Evolutionary conservation across 2,329 filamentous ascomycete species (phyloP).

Genomic region (Epichloe amarillans): DNA sequence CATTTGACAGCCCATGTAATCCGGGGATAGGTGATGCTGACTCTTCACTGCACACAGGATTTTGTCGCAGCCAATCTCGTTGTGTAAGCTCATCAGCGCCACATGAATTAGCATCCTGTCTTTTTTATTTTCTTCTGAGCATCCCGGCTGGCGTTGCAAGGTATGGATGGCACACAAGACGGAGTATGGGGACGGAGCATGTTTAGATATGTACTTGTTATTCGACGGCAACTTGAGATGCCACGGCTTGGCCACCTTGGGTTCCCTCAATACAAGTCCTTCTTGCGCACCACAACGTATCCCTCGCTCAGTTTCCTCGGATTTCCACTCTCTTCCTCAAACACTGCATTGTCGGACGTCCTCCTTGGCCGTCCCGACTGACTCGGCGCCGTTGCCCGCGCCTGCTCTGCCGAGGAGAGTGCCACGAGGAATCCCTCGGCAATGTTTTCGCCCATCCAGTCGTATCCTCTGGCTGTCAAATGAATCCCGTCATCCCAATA

Average conservation of each 20-base stretch:
- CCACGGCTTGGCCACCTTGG: background rate
- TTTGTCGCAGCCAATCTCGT: slow-evolving; percentile 43
- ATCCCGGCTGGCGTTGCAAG: background rate
- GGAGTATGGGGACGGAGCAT: background rate
- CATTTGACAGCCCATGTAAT: background rate
- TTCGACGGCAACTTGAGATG: background rate
- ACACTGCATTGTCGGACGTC: slow-evolving; percentile 23
- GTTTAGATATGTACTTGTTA: background rate
- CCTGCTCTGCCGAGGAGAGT: background rate
- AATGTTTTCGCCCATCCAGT: slow-evolving; percentile 46
- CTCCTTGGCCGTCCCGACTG: slow-evolving; percentile 11
- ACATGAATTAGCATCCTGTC: background rate
- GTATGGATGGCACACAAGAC: background rate
- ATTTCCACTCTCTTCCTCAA: slow-evolving; percentile 38
- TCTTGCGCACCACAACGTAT: slow-evolving; percentile 39
- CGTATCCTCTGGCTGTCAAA: slow-evolving; percentile 44
- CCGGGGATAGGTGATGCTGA: background rate
- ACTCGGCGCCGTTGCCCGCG: background rate
- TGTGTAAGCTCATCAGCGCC: slow-evolving; percentile 12
- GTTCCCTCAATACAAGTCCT: slow-evolving; percentile 32
- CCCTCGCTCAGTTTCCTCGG: slow-evolving; percentile 34
- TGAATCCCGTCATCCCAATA: slow-evolving; percentile 53
- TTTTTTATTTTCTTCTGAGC: background rate
- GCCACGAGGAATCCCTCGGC: slow-evolving; percentile 33
- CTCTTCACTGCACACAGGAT: slow-evolving; percentile 23